Evolutionary conservation across 768 basidiomycete species (phyloP), one percentile per base, ranked within the genome.

Genomic region (Amyloporia xantha): DNA sequence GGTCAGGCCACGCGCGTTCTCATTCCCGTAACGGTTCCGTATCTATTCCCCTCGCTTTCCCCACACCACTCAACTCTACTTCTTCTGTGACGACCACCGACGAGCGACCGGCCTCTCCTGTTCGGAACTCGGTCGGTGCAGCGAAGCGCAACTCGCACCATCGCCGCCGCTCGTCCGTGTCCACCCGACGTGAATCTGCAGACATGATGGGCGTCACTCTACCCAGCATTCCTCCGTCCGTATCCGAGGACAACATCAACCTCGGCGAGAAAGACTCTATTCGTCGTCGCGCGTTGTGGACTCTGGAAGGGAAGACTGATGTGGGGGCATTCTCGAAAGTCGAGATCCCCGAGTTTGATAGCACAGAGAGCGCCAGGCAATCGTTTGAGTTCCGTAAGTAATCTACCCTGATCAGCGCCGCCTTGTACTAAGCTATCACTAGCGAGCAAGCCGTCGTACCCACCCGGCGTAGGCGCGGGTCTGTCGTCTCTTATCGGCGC

Each of bases 151-250:
- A 77, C 50, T 93, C 91, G 0, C 90, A 91, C 57, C 92, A 94
- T 58, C 76, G 80, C 12, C 87, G 92, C 41, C 79, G 81, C 36
- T 91, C 91, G 1, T 91, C 88, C 21, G 89, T 95, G 23, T 91
- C 92, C 9, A 94, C 91, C 35, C 83, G 91, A 52, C 78, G 76
- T 55, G 92, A 95, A 70, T 92, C 90, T 17, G 86, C 90, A 15
- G 92, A 94, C 59, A 71, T 95, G 60, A 93, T 95, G 87, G 89
- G 90, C 23, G 77, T 89, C 11, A 68, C 84, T 20, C 69, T 87
- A 33, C 81, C 86, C 11, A 79, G 50, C 52, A 73, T 89, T 21
- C 79, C 81, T 4, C 58, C 75, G 7, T 76, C 79, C 1, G 69
- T 71, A 23, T 72, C 80, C 1, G 83, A 89, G 26, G 82, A 86